Base-by-base conservation (phyloP, 768 basidiomycete species). In the Panaeolus papilionaceus region DNA sequence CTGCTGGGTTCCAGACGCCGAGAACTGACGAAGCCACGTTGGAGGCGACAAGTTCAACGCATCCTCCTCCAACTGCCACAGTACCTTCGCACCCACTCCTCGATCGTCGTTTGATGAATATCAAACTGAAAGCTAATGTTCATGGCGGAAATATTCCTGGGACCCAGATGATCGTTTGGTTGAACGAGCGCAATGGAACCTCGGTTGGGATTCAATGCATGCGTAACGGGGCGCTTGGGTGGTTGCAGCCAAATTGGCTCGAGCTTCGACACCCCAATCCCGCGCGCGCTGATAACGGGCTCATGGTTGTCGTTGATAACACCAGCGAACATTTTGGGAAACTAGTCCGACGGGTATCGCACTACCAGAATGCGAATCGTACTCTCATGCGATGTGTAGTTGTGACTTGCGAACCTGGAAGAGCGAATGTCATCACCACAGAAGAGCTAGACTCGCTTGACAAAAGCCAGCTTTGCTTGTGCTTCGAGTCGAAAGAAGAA, bases 141-240 rank as follows among this genome's bases (percentile, higher is more conserved):
- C 26, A 58, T 12, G 54, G 54, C 3, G 54, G 54, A 9, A 28
- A 28, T 14, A 58, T 58, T 33, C 54, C 54, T 58, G 54, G 54
- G 10, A 58, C 54, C 12, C 11, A 58, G 28, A 28, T 58, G 54
- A 12, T 5, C 11, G 54, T 58, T 3, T 58, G 54, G 54, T 14
- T 58, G 28, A 37, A 28, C 12, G 14, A 58, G 6, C 33, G 33
- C 14, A 14, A 58, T 7, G 54, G 33, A 9, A 8, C 9, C 4
- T 12, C 26, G 14, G 11, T 58, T 1, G 33, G 54, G 3, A 4
- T 58, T 58, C 33, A 37, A 11, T 58, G 54, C 33, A 16, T 12
- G 6, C 54, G 54, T 33, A 28, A 11, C 2, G 26, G 33, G 3
- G 5, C 28, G 12, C 33, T 14, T 4, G 28, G 26, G 6, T 58